Percentiles rank a stretch among this genome's conserved stretches.
phyloP scores from a whole-genome alignment of 176 grass and related monocot genomes.

The Bromus sterilis region DNA sequence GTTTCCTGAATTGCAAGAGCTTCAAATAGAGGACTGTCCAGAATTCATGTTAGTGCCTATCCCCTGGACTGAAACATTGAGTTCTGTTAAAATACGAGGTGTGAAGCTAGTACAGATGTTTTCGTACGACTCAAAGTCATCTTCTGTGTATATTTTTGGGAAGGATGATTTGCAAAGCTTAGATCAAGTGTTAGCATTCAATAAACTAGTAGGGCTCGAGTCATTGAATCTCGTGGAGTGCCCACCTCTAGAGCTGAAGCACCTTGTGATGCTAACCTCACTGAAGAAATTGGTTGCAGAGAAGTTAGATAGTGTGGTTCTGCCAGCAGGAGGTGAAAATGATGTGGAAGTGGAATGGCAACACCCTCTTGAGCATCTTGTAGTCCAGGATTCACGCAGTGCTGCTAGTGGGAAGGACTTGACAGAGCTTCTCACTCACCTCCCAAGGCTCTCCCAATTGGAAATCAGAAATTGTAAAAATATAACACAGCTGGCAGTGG shows the following conservation, averaged over 20 bases:
- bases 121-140: background rate
- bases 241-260: background rate
- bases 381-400: fast-evolving
- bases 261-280: background rate
- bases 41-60: background rate
- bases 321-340: background rate
- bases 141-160: fast-evolving
- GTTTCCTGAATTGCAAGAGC: too few relatives aligned
- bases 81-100: background rate
- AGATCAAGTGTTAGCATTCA: background rate
- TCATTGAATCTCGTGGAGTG: background rate
- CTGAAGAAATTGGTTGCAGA: background rate
- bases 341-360: background rate
- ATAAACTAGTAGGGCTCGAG: background rate
- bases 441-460: background rate
- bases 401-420: conserved; percentile 1
- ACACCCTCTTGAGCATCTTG: background rate
- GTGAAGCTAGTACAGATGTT: background rate
- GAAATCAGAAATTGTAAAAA: background rate
- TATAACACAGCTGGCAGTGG: background rate
- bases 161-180: background rate
- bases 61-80: background rate
- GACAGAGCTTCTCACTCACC: background rate
- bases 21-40: fast-evolving
- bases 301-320: background rate